Percentiles rank a stretch among this genome's conserved stretches.
Evolutionary conservation across 371 early-diverging fungal genomes (phyloP).

Genomic region (Mucor indicus): DNA sequence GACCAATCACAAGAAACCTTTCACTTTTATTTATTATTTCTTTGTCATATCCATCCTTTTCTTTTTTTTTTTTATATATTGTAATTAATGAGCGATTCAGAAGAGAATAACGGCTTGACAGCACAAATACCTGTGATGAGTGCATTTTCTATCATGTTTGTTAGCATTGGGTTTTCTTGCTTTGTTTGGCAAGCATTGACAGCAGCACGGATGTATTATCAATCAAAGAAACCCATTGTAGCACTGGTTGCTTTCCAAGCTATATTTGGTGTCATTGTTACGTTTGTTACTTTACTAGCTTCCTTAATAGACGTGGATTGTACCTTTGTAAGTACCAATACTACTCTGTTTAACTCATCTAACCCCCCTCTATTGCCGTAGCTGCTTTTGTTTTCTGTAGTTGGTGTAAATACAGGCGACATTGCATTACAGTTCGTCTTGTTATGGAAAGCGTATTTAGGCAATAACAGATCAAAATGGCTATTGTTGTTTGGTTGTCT

Average conservation of each 20-base stretch:
- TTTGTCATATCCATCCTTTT: too few species aligned
- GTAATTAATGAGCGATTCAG: too few species aligned
- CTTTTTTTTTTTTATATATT: too few species aligned
- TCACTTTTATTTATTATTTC: too few species aligned
- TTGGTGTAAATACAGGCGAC: conserved; percentile 41
- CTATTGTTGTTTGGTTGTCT: conserved; percentile 27
- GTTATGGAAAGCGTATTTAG: conserved; percentile 47
- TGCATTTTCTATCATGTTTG: conserved; percentile 42
- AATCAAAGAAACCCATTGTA: conserved; percentile 34
- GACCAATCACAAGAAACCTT: too few species aligned
- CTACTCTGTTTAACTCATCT: not conserved
- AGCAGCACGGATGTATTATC: conserved; percentile 29
- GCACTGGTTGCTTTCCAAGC: conserved; percentile 35
- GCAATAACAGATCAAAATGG: conserved; percentile 36
- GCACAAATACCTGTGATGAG: too few species aligned
- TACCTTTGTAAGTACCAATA: conserved; percentile 31
- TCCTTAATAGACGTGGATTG: conserved; percentile 29
- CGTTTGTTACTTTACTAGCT: conserved; percentile 35
- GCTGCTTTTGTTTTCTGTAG: conserved; percentile 38
- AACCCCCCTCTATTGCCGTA: not conserved
- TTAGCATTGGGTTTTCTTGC: conserved; percentile 35
- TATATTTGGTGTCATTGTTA: conserved; percentile 26
- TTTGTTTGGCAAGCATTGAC: conserved; percentile 43
- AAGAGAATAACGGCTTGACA: too few species aligned
- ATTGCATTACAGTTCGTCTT: conserved; percentile 36